Percentiles rank a stretch among this genome's conserved stretches.
phyloP scores from a whole-genome alignment of 768 basidiomycete species.

The Panaeolus papilionaceus region DNA sequence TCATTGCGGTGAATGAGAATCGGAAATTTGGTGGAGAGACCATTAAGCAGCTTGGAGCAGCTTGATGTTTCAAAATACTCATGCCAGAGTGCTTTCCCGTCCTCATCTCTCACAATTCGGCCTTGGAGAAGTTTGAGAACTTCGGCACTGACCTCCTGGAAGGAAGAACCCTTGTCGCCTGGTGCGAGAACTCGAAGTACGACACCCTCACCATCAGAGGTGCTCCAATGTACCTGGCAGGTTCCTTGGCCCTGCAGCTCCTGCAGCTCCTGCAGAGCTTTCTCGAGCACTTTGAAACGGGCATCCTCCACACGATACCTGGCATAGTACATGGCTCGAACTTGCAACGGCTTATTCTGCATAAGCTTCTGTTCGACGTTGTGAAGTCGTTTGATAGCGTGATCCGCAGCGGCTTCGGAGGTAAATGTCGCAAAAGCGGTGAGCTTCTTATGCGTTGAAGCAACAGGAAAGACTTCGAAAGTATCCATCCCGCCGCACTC shows the following conservation, averaged over 20 bases:
- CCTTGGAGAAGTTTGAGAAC: conserved; percentile 48
- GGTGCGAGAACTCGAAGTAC: conserved; percentile 47
- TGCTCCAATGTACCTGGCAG: background rate
- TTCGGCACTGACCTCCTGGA: conserved; percentile 42
- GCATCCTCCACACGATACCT: conserved; percentile 13
- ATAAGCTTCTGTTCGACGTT: conserved; percentile 37
- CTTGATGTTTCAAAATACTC: conserved; percentile 52
- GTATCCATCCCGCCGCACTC: conserved; percentile 43
- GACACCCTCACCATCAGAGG: conserved; percentile 29
- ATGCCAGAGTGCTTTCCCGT: conserved; percentile 48
- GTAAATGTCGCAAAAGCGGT: conserved; percentile 51
- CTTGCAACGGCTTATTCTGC: conserved; percentile 19
- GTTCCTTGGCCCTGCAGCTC: background rate
- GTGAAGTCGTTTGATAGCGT: conserved; percentile 33
- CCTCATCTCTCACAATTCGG: conserved; percentile 36
- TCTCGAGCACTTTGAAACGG: conserved; percentile 12
- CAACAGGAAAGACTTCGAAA: conserved; percentile 46
- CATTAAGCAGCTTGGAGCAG: conserved; percentile 43
- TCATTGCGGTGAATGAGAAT: conserved; percentile 47
- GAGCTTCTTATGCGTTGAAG: conserved; percentile 37
- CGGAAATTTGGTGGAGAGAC: conserved; percentile 34
- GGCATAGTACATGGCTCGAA: conserved; percentile 17
- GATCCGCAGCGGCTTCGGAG: conserved; percentile 39
- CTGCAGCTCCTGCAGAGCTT: background rate
- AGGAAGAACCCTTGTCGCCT: conserved; percentile 36